These are phyloP conservation scores for Pontederia crassipes DNA, from an alignment of 176 grass and related monocot genomes.

Conservation along the genomic window DNA sequence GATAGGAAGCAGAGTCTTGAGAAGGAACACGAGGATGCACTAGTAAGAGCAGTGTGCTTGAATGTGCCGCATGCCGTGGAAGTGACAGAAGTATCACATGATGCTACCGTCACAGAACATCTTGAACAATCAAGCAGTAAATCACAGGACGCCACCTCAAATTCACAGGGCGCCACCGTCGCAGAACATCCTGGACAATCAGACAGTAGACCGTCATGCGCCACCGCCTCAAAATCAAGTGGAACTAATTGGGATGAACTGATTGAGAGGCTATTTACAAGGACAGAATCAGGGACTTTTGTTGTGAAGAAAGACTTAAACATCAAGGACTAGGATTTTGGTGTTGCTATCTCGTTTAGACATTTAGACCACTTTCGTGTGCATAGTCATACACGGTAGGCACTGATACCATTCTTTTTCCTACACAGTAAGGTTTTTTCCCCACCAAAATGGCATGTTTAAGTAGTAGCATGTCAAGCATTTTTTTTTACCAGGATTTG, in stretches of 20 bases:
- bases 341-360: too few relatives aligned
- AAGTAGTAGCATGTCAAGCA: too few relatives aligned
- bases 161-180: constrained; percentile 5
- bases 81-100: constrained; percentile 28
- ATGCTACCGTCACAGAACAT: background rate
- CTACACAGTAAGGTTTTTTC: too few relatives aligned
- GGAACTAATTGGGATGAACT: constrained; percentile 74
- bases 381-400: background rate
- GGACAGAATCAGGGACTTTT: constrained; percentile 49
- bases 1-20: constrained; percentile 54
- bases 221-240: constrained; percentile 20
- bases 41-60: constrained; percentile 49
- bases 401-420: background rate
- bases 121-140: constrained; percentile 15
- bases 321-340: constrained; percentile 15
- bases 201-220: constrained; percentile 7
- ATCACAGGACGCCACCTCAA: background rate
- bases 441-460: too few relatives aligned
- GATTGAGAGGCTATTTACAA: constrained; percentile 64
- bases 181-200: constrained; percentile 5
- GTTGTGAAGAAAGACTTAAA: constrained; percentile 59
- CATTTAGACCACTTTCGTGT: background rate
- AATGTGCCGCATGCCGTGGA: constrained; percentile 54
- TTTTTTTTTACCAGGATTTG: too few relatives aligned
- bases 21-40: constrained; percentile 74